Conservation (phyloP, 2,329 filamentous ascomycete genomes). For the Botrytis aclada region DNA sequence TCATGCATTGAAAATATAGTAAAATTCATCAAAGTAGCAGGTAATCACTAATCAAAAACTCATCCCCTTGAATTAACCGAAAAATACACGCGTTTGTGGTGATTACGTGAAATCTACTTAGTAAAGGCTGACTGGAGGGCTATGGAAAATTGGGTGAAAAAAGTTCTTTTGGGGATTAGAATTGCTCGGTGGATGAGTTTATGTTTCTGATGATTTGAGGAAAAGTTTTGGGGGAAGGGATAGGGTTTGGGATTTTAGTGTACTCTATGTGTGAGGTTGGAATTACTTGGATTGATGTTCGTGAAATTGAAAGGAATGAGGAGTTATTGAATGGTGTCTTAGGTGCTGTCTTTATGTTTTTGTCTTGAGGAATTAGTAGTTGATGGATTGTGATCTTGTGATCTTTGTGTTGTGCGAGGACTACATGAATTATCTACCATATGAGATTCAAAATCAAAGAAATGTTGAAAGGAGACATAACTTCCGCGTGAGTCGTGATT, state of each 20-base stretch:
- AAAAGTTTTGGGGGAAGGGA: background rate
- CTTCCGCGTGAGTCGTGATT: background rate
- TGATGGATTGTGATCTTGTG: fast-evolving
- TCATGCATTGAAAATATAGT: background rate
- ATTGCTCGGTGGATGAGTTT: background rate
- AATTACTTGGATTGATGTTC: background rate
- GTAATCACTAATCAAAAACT: background rate
- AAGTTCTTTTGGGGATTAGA: background rate
- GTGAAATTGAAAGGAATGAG: background rate
- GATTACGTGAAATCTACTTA: background rate
- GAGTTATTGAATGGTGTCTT: background rate
- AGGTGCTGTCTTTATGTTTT: background rate
- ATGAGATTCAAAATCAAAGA: background rate
- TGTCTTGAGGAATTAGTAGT: background rate
- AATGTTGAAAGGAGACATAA: background rate
- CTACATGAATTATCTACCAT: background rate
- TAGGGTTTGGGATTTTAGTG: background rate
- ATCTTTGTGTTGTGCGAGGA: background rate
- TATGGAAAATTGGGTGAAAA: fast-evolving
- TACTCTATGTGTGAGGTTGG: background rate
- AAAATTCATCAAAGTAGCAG: background rate
- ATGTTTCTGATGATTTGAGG: background rate
- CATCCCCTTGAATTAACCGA: background rate
- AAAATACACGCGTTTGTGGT: background rate
- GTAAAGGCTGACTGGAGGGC: background rate